Percentiles rank a stretch among this genome's conserved stretches.
Evolutionary conservation across 768 basidiomycete genomes (phyloP).

Genomic region (Rhodotorula babjevae): DNA sequence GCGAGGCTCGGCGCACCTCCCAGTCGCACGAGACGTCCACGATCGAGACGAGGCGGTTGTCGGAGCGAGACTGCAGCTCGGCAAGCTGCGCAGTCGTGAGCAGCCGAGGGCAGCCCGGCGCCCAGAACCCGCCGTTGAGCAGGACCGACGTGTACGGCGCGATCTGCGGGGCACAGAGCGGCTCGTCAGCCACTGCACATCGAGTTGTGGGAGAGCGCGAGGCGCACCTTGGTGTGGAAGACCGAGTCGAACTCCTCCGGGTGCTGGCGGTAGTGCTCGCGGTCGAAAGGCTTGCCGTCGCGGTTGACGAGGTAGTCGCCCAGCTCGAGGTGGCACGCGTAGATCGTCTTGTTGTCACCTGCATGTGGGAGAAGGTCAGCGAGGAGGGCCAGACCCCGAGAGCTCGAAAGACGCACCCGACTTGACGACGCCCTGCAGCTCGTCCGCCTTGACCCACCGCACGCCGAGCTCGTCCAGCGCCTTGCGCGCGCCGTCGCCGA

Average conservation of each 20-base stretch:
- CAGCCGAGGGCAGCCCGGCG: constrained; percentile 67
- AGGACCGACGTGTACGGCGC: constrained; percentile 80
- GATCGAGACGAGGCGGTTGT: constrained; percentile 62
- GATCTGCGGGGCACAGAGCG: constrained; percentile 52
- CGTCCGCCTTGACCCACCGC: constrained; percentile 55
- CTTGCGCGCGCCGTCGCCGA: constrained; percentile 68
- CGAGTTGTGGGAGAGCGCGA: not conserved
- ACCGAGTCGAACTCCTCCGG: constrained; percentile 63
- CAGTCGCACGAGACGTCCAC: constrained; percentile 88
- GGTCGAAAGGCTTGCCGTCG: constrained; percentile 59
- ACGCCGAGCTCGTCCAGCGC: constrained; percentile 69
- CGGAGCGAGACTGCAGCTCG: constrained; percentile 47
- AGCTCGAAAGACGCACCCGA: constrained; percentile 52
- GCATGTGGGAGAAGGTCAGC: not conserved
- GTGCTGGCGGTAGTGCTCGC: constrained; percentile 67
- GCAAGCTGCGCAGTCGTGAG: constrained; percentile 65
- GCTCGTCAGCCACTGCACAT: constrained; percentile 1
- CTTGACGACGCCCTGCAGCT: constrained; percentile 60
- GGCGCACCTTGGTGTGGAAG: constrained; percentile 62
- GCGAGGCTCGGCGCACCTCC: constrained; percentile 52
- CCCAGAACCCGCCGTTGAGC: constrained; percentile 83
- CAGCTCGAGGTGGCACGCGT: constrained; percentile 45
- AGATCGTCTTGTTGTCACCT: constrained; percentile 60
- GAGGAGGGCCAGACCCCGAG: not conserved
- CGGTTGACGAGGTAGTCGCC: constrained; percentile 60